These are phyloP conservation scores for Fusarium sp. DNA, from an alignment of 2,329 filamentous ascomycete genomes.

Conservation along the genomic window DNA sequence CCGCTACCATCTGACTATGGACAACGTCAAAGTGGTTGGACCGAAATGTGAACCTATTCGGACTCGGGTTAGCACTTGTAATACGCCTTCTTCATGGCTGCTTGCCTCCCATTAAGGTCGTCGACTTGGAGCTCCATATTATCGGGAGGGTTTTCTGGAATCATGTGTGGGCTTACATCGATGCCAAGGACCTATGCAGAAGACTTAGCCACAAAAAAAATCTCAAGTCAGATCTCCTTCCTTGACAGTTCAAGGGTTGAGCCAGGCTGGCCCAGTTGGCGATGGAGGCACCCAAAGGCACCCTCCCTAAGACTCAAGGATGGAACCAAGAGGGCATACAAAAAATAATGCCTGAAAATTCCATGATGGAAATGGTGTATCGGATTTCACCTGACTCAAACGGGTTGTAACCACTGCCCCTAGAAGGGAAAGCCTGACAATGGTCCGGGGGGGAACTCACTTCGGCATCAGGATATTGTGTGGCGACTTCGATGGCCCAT, in stretches of 20 bases:
- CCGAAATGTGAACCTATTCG: slow-evolving; percentile 72
- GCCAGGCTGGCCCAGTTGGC: background rate
- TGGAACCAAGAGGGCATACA: background rate
- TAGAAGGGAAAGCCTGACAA: background rate
- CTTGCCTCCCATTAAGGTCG: slow-evolving; percentile 74
- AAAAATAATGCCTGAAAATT: too few relatives aligned
- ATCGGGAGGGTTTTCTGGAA: slow-evolving; percentile 71
- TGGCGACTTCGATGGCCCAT: slow-evolving; percentile 78
- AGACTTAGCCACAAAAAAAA: background rate
- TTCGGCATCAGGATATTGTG: slow-evolving; percentile 72
- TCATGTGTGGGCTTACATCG: slow-evolving; percentile 78
- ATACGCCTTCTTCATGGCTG: background rate
- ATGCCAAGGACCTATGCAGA: slow-evolving; percentile 72
- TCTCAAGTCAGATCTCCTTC: background rate
- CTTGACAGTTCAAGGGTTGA: background rate
- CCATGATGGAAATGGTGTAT: background rate
- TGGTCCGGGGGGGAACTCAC: slow-evolving; percentile 55
- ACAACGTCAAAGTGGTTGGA: slow-evolving; percentile 83
- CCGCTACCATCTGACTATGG: slow-evolving; percentile 79
- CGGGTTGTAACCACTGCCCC: background rate
- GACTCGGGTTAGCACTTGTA: slow-evolving; percentile 9
- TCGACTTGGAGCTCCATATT: slow-evolving; percentile 80
- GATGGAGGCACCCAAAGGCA: background rate
- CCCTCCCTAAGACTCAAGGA: background rate
- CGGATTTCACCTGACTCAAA: background rate